phyloP scores from a whole-genome alignment of 768 basidiomycete genomes.

The Dioszegia hungarica region DNA sequence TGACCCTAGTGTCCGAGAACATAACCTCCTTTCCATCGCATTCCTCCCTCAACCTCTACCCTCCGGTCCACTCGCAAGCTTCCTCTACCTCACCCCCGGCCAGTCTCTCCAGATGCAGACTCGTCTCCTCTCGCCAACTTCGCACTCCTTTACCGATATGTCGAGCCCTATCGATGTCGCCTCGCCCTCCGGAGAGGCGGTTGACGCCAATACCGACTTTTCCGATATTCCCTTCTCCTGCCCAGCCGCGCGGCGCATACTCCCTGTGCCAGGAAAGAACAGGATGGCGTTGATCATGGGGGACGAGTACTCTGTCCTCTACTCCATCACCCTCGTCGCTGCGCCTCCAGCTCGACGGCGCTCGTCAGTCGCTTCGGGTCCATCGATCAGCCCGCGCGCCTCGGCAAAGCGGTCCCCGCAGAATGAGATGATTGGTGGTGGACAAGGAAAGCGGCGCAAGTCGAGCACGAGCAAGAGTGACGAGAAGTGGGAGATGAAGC shows the following conservation, averaged over 20 bases:
- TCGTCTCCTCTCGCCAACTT: slow-evolving; percentile 17
- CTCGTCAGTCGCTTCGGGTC: slow-evolving; percentile 13
- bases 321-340: slow-evolving; percentile 10
- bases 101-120: slow-evolving; percentile 31
- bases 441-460: slow-evolving; percentile 34
- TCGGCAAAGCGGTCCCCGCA: slow-evolving; percentile 30
- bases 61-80: slow-evolving; percentile 27
- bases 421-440: slow-evolving; percentile 31
- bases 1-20: slow-evolving; percentile 39
- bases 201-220: slow-evolving; percentile 26
- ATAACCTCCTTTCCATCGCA: slow-evolving; percentile 41
- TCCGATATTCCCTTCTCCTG: slow-evolving; percentile 34
- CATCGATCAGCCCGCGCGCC: slow-evolving; percentile 24
- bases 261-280: slow-evolving; percentile 19
- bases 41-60: slow-evolving; percentile 26
- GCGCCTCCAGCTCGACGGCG: slow-evolving; percentile 10
- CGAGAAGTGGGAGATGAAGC: slow-evolving; percentile 27
- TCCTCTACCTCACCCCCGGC: slow-evolving; percentile 34
- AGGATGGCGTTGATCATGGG: slow-evolving; percentile 37
- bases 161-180: slow-evolving; percentile 29
- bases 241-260: slow-evolving; percentile 38
- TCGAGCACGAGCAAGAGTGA: slow-evolving; percentile 17
- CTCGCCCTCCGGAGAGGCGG: background rate
- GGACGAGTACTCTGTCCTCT: slow-evolving; percentile 42
- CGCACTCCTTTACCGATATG: slow-evolving; percentile 35